Evolutionary conservation across 2,329 filamentous ascomycete species (phyloP), one percentile per base, ranked within the genome.

Genomic region (Fragosphaeria purpurea): DNA sequence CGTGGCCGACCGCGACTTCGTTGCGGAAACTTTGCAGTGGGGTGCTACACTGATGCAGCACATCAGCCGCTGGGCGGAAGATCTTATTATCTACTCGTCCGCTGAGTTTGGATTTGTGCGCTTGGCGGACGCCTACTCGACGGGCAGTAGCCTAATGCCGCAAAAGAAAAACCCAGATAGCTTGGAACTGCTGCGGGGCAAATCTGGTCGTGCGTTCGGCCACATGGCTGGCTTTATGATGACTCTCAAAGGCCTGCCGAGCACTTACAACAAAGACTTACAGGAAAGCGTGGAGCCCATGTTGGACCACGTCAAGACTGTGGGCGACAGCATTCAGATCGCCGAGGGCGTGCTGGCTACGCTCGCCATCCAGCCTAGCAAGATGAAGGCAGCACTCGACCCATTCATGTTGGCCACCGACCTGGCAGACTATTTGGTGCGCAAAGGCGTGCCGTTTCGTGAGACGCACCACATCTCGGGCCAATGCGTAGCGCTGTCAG

Each of bases 221-320:
- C 83, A 88, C 57, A 86, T 91, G 80, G 79, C 85, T 5, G 87
- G 86, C 39, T 69, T 93, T 56, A 88, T 88, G 77, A 83, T 82
- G 70, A 86, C 82, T 39, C 74, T 71, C 50, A 77, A 78, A 65
- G 85, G 85, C 50, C 77, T 93, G 33, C 86, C 87, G 2, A 85
- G 79, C 42, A 88, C 85, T 4, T 94, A 94, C 73, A 91, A 94
- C 73, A 95, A 94, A 69, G 88, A 95, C 65, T 69, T 94, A n/a
- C 88, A 95, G 68, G 88, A 95, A 69, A 84, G 80, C 52, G 83
- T 87, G 55, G 85, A 94, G 73, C 84, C 85, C n/a, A 80, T 95
- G 69, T 78, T 95, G 46, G 87, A 94, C 66, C 80, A 83, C 64
- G 79, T 90, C 67, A 86, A 89, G 75, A 91, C 87, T 6, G 76